A percentile compares a stretch with the other conserved stretches of the same genome.
These are phyloP conservation scores for Dunaliella primolecta DNA, from an alignment of 139 green algal species.

Conservation along the genomic window DNA sequence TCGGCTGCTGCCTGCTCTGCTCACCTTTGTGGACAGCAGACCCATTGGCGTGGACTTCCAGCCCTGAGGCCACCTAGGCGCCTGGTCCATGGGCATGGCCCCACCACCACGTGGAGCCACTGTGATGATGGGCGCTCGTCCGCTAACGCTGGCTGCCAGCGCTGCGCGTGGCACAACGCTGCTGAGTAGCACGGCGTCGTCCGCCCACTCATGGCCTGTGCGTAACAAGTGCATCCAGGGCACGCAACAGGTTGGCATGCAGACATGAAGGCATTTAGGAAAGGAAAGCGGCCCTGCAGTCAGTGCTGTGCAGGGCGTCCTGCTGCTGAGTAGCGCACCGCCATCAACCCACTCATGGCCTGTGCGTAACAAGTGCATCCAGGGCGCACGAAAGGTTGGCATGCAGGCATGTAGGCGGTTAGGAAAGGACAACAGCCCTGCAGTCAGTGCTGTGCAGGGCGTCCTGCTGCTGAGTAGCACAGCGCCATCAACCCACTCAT, in stretches of 20 bases:
- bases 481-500: background rate
- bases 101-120: background rate
- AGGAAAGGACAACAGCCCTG: too few relatives aligned
- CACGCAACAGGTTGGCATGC: too few relatives aligned
- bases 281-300: too few relatives aligned
- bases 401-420: too few relatives aligned
- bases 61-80: conserved; percentile 16
- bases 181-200: background rate
- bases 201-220: background rate
- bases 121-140: background rate
- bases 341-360: background rate
- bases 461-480: background rate
- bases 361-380: too few relatives aligned
- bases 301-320: background rate
- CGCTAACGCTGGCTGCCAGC: background rate
- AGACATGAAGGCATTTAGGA: too few relatives aligned
- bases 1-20: too few relatives aligned
- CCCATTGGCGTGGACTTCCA: conserved; percentile 20
- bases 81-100: background rate
- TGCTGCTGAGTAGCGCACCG: background rate
- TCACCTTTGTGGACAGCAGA: background rate
- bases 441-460: background rate
- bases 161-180: background rate
- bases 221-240: too few relatives aligned
- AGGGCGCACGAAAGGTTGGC: background rate